Base-by-base conservation (phyloP, 1,284 basidiomycete genomes). In the Irpex lacteus region DNA sequence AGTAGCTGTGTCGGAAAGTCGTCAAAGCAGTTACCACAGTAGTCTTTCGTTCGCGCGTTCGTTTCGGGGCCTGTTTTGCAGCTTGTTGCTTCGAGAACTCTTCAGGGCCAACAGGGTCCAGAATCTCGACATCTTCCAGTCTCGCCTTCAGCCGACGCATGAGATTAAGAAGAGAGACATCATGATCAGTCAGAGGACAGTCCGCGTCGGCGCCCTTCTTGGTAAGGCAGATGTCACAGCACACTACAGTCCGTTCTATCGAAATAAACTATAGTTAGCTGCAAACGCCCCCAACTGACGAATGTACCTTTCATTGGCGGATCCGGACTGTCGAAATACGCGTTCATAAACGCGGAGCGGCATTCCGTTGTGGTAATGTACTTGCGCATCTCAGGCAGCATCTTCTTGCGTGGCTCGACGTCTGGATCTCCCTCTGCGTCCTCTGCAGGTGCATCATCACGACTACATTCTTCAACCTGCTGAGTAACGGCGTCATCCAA, bases 281-380 rank as follows among this genome's bases (percentile, higher is more conserved):
- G n/a, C 15, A 49, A 44, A 18, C 8, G n/a, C 19, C 40, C 49
- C 37, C 59, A 37, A n/a, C n/a, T 32, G 32, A 32, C 32, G n/a
- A 47, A 18, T 18, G 44, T 47, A 9, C 21, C 56, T 38, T 37
- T 44, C 47, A 13, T 44, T 47, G 37, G 19, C 19, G 13, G n/a
- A n/a, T 47, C 60, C 5, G 68, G 68, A 40, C 69, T 71, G 19
- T 66, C 37, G 53, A 69, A 71, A 38, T 69, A 64, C 19, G 54
- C 37, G 47, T 71, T 63, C 4, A 57, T 60, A n/a, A 69, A 19
- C 5, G 59, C 60, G 2, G 60, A 44, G 8, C 62, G 60, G 53
- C 69, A 71, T 4, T 49, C 44, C 18, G 38, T 40, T 13, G 69
- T 65, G 37, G 62, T 55, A 8, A 68, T 57, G 59, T 60, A 70